phyloP scores from a whole-genome alignment of 2,329 filamentous ascomycete genomes.

The Talaromyces sp. region DNA sequence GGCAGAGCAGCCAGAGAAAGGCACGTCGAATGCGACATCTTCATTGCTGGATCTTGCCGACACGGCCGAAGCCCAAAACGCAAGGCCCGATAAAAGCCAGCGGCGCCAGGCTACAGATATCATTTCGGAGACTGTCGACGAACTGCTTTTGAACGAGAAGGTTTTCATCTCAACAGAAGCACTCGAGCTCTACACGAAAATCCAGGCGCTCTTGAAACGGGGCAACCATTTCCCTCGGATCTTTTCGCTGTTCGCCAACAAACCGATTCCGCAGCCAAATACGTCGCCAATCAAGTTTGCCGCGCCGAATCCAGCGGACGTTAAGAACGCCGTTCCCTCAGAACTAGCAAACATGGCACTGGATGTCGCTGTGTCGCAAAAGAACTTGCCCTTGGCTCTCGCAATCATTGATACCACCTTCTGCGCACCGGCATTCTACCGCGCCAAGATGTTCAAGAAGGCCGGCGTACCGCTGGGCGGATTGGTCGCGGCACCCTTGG shows the following conservation, averaged over 20 bases:
- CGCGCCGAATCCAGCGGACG: slow-evolving; percentile 60
- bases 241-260: slow-evolving; percentile 76
- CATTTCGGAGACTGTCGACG: slow-evolving; percentile 56
- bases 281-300: slow-evolving; percentile 56
- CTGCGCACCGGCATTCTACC: slow-evolving; percentile 37
- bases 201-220: slow-evolving; percentile 66
- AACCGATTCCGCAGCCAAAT: slow-evolving; percentile 62
- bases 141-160: slow-evolving; percentile 64
- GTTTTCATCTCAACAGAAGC: slow-evolving; percentile 73
- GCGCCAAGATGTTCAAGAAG: slow-evolving; percentile 38
- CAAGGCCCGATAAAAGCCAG: slow-evolving; percentile 22
- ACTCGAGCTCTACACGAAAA: slow-evolving; percentile 67
- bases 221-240: slow-evolving; percentile 73
- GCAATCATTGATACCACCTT: slow-evolving; percentile 64
- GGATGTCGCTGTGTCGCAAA: slow-evolving; percentile 69
- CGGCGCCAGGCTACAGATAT: slow-evolving; percentile 34
- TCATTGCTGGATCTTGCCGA: slow-evolving; percentile 38
- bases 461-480: slow-evolving; percentile 37
- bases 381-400: slow-evolving; percentile 71
- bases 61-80: slow-evolving; percentile 22
- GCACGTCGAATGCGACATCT: slow-evolving; percentile 32
- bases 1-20: slow-evolving; percentile 19
- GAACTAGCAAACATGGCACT: slow-evolving; percentile 67
- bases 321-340: slow-evolving; percentile 66
- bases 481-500: slow-evolving; percentile 27